Percentiles rank a stretch among this genome's conserved stretches.
These are phyloP conservation scores for Colletotrichum brevisporum DNA, from an alignment of 2,329 filamentous ascomycete species.

Conservation along the genomic window DNA sequence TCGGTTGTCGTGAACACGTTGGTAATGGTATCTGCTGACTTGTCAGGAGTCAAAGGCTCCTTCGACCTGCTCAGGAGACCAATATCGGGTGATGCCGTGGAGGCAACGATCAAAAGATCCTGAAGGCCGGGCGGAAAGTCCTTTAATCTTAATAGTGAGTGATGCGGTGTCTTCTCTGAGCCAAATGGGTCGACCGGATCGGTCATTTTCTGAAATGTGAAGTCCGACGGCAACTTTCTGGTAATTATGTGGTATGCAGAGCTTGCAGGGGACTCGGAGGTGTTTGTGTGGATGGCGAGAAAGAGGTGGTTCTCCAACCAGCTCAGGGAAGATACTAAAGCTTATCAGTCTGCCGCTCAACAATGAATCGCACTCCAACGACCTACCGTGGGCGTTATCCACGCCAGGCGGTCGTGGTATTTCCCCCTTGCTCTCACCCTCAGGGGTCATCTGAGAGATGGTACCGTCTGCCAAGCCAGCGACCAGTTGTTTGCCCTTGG, in stretches of 20 bases:
- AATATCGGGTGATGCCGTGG: conserved; percentile 84
- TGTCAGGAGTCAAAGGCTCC: conserved; percentile 73
- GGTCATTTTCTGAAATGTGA: conserved; percentile 80
- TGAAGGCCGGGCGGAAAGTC: conserved; percentile 85
- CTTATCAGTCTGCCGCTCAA: conserved; percentile 46
- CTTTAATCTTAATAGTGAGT: conserved; percentile 82
- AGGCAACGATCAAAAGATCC: conserved; percentile 86
- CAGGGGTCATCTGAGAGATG: conserved; percentile 85
- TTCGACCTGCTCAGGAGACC: conserved; percentile 83
- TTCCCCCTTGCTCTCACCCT: conserved; percentile 81
- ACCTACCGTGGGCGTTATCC: conserved; percentile 76
- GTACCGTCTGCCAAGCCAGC: conserved; percentile 87
- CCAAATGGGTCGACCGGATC: conserved; percentile 83
- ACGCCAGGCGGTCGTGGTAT: conserved; percentile 84
- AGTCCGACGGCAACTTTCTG: conserved; percentile 71
- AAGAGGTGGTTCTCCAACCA: conserved; percentile 95
- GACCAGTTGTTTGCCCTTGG: conserved; percentile 91
- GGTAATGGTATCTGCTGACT: conserved; percentile 70
- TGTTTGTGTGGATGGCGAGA: conserved; percentile 82
- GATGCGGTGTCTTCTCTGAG: conserved; percentile 77
- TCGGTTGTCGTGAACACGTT: conserved; percentile 82
- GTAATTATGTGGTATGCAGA: conserved; percentile 87
- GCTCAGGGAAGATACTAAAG: conserved; percentile 79
- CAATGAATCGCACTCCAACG: conserved; percentile 12
- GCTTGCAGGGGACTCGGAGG: conserved; percentile 68